Base-by-base conservation (phyloP, 1,284 basidiomycete species). In the Cryptococcus sp. region DNA sequence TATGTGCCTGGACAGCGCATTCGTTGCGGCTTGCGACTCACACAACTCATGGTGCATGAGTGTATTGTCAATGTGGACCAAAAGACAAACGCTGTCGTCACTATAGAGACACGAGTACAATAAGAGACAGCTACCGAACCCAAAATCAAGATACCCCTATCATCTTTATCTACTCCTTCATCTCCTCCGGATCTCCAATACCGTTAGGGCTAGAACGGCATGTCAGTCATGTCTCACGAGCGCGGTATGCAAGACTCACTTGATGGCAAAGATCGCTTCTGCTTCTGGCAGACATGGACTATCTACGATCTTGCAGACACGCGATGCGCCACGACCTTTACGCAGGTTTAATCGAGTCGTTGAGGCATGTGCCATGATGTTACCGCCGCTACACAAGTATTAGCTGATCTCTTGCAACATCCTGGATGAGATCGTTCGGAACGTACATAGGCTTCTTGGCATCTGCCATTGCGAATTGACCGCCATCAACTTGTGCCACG, bases 271-370 rank as follows among this genome's bases (percentile, higher is more conserved):
- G 63, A 91, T 89, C 3, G 90, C 93, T 75, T 99, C 95, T 59
- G 91, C 92, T 78, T 99, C 96, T 6, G 96, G 96, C 45, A 99
- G 82, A 79, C 94, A 98, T 0, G 96, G 96, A 7, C 93, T 97
- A 80, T 99, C 96, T 63, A 96, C 95, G 64, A 99, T 95, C 79
- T 94, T 95, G 80, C 93, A 96, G 49, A 93, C 88, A 65, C 96
- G 89, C 52, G 91, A 94, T 60, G 91, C 89, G 10, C 90, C 96
- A 41, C 95, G 85, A 30, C 89, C 90, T 77, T 99, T 99, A 80
- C 91, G 90, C 54, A 99, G 83, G 74, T 94, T 92, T 30, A 99
- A 78, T 85, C 92, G 85, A 51, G 93, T 96, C 13, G 93, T 96
- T 0, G 92, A 93, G 11, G 93, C 93, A 79, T 96, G 93, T 0